These are phyloP conservation scores for Linderniella brevidens DNA, from an alignment of 257 asterid species.

Conservation along the genomic window DNA sequence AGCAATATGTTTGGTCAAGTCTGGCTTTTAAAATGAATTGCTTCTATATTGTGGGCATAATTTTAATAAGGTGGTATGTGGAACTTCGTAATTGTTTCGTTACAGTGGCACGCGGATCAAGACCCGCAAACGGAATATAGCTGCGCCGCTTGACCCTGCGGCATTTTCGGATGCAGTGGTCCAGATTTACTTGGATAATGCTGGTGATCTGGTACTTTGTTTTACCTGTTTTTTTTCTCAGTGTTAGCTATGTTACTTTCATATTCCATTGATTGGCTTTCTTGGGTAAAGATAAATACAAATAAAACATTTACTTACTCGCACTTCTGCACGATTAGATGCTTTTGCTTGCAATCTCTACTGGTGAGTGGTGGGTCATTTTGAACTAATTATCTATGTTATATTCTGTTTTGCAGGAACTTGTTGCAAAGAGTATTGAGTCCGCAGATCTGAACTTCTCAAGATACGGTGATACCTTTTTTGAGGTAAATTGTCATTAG, in stretches of 20 bases:
- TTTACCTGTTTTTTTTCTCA: too few species aligned
- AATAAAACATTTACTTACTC: not conserved
- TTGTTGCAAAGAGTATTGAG: slow-evolving; percentile 71
- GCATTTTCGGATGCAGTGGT: slow-evolving; percentile 99
- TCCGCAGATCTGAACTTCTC: slow-evolving; percentile 74
- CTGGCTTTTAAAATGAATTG: too few species aligned
- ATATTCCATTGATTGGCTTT: slow-evolving; percentile 2
- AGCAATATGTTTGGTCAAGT: too few species aligned
- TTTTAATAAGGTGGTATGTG: not conserved
- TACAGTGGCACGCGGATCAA: slow-evolving; percentile 99
- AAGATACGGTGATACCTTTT: slow-evolving; percentile 94
- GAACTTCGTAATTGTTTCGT: not conserved
- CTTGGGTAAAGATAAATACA: slow-evolving; percentile 1
- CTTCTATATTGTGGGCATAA: too few species aligned
- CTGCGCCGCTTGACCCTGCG: slow-evolving; percentile 99
- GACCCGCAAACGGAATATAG: slow-evolving; percentile 99
- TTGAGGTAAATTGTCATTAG: slow-evolving; percentile 36
- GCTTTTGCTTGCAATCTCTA: not conserved
- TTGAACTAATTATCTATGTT: slow-evolving; percentile 7
- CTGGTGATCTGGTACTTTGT: slow-evolving; percentile 90
- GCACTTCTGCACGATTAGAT: not conserved
- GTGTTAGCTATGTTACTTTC: not conserved
- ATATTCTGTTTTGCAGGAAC: slow-evolving; percentile 44
- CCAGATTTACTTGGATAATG: slow-evolving; percentile 99
- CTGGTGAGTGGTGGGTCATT: too few species aligned